Conservation (phyloP, 2,329 filamentous ascomycete species). For the Aspergillus felis region DNA sequence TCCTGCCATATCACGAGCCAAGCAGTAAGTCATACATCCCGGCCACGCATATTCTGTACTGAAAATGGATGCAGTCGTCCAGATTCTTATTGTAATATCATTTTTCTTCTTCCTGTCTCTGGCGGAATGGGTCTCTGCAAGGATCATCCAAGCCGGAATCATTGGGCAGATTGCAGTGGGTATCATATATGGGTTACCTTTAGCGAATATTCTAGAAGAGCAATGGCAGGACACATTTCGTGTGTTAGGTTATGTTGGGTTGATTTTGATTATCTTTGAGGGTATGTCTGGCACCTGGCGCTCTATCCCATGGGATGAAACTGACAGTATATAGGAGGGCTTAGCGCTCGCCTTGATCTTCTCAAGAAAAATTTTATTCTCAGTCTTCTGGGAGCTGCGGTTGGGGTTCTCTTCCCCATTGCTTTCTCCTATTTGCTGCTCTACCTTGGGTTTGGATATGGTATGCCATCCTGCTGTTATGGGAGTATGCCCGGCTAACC, state of each 20-base stretch:
- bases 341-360: conserved; percentile 45
- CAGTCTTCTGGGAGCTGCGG: conserved; percentile 40
- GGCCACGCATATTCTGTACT: conserved; percentile 3
- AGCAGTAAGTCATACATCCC: conserved; percentile 23
- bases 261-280: conserved; percentile 51
- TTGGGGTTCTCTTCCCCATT: conserved; percentile 47
- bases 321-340: conserved; percentile 33
- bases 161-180: conserved; percentile 48
- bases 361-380: conserved; percentile 44
- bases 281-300: conserved; percentile 13
- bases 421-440: conserved; percentile 43
- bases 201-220: conserved; percentile 43
- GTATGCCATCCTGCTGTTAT: conserved; percentile 10
- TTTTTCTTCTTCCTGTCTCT: conserved; percentile 45
- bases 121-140: conserved; percentile 40
- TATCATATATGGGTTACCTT: conserved; percentile 44
- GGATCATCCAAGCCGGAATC: conserved; percentile 43
- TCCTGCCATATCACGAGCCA: conserved; percentile 41
- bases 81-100: conserved; percentile 42
- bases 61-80: conserved; percentile 28
- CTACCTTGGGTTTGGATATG: conserved; percentile 43
- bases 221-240: conserved; percentile 47
- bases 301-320: conserved; percentile 1
- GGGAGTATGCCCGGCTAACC: neutral
- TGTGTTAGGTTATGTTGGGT: conserved; percentile 46